Percentiles rank a stretch among this genome's conserved stretches.
phyloP scores from a whole-genome alignment of 2,329 filamentous ascomycete genomes.

The Arthrobotrys entomopaga region DNA sequence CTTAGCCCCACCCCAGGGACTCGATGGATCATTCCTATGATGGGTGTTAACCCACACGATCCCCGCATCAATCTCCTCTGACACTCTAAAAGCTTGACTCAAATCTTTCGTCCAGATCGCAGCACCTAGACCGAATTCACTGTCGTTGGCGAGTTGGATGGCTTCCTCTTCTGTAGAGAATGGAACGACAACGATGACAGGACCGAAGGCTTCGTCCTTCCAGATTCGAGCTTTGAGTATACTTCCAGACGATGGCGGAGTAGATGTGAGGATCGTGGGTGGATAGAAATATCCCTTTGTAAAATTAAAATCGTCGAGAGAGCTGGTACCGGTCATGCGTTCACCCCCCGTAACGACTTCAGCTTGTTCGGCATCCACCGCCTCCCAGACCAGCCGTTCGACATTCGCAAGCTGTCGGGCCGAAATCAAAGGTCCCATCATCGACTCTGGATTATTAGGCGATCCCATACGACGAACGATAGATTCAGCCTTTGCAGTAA shows the following conservation, averaged over 20 bases:
- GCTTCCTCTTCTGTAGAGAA: constrained; percentile 66
- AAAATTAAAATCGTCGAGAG: constrained; percentile 67
- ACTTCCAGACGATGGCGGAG: constrained; percentile 57
- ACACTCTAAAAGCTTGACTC: constrained; percentile 62
- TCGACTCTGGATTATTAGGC: constrained; percentile 68
- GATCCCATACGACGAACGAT: constrained; percentile 69
- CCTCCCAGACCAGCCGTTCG: constrained; percentile 61
- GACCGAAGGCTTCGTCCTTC: constrained; percentile 67
- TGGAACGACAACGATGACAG: constrained; percentile 65
- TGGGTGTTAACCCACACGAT: constrained; percentile 68
- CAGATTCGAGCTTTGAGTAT: constrained; percentile 62
- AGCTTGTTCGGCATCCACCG: constrained; percentile 61
- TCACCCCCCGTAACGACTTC: constrained; percentile 65
- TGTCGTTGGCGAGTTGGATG: constrained; percentile 65
- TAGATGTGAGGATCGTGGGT: constrained; percentile 63
- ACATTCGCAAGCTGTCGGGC: constrained; percentile 64
- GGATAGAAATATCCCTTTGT: constrained; percentile 66
- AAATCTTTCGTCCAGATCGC: constrained; percentile 55
- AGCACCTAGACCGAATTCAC: constrained; percentile 63
- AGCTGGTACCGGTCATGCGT: constrained; percentile 65
- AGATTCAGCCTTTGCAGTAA: constrained; percentile 65
- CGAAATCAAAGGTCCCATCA: constrained; percentile 74
- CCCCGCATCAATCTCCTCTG: constrained; percentile 65
- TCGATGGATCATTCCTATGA: constrained; percentile 77
- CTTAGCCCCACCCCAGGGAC: constrained; percentile 75